Conservation (phyloP, 352 stramenopile genomes). For the Pythium volutum region DNA sequence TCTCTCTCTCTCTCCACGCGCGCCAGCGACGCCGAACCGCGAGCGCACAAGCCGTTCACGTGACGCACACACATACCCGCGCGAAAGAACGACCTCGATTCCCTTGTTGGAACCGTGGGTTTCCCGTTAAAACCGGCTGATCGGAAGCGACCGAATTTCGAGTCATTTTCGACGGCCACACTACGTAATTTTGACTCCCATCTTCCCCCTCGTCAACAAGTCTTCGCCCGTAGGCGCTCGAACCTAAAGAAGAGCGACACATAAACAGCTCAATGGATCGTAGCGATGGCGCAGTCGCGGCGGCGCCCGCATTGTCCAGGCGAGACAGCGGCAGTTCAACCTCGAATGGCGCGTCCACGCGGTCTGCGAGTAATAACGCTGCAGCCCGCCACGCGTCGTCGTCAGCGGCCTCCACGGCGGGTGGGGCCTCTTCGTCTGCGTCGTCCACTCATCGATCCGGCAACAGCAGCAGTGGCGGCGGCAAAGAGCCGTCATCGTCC, state of each 20-base stretch:
- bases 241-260: neutral
- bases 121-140: constrained; percentile 9
- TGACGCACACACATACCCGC: neutral
- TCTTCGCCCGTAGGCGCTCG: neutral
- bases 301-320: constrained; percentile 12
- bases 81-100: neutral
- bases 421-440: constrained; percentile 13
- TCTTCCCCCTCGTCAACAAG: no score
- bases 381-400: constrained; percentile 10
- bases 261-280: constrained; percentile 14
- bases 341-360: constrained; percentile 15
- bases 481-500: neutral
- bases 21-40: neutral
- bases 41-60: neutral
- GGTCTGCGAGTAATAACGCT: constrained; percentile 11
- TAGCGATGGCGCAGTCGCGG: constrained; percentile 20
- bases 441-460: constrained; percentile 16
- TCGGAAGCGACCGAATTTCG: neutral
- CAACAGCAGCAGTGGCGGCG: constrained; percentile 4
- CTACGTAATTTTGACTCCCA: no score
- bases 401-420: constrained; percentile 5
- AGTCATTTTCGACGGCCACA: no score
- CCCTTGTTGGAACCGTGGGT: neutral
- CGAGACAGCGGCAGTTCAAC: constrained; percentile 19
- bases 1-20: neutral